A percentile compares a stretch with the other conserved stretches of the same genome.
Evolutionary conservation across 1,284 basidiomycete genomes (phyloP).

Genomic region (Filobasidium uniguttulatum): DNA sequence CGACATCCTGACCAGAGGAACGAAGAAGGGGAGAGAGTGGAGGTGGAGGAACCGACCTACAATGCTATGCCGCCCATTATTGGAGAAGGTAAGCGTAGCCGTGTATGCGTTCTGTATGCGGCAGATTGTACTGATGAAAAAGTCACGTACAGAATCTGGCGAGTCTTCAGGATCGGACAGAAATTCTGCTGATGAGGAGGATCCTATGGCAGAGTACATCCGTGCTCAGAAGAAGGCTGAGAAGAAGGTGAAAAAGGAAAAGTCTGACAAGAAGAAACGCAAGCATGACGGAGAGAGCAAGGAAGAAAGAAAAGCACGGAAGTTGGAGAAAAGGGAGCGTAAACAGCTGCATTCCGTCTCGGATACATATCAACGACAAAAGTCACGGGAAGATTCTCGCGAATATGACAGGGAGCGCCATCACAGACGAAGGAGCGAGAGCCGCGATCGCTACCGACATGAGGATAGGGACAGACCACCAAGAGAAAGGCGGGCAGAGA

Average conservation of each 20-base stretch:
- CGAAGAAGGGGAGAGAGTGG: constrained; percentile 77
- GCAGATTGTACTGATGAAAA: constrained; percentile 16
- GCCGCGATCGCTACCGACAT: too few species aligned
- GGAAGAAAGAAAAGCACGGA: background rate
- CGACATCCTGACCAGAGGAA: constrained; percentile 69
- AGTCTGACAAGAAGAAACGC: constrained; percentile 21
- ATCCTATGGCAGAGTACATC: constrained; percentile 91
- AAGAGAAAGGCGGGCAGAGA: background rate
- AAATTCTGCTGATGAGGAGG: constrained; percentile 76
- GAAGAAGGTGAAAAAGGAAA: constrained; percentile 47
- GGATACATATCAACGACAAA: too few species aligned
- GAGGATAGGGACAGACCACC: too few species aligned
- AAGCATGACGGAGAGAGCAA: background rate
- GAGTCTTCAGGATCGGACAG: constrained; percentile 45
- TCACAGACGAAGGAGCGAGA: too few species aligned
- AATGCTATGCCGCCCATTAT: constrained; percentile 62
- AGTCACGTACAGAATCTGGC: constrained; percentile 18
- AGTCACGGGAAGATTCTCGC: too few species aligned
- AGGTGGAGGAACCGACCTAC: constrained; percentile 65
- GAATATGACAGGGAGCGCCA: too few species aligned
- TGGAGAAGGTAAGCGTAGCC: constrained; percentile 8
- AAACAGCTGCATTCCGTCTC: too few species aligned
- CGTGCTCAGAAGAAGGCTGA: constrained; percentile 45
- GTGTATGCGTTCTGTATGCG: constrained; percentile 4
- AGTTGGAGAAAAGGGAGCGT: background rate